These are phyloP conservation scores for Rugonectria rugulosa DNA, from an alignment of 2,329 filamentous ascomycete species.

Conservation along the genomic window DNA sequence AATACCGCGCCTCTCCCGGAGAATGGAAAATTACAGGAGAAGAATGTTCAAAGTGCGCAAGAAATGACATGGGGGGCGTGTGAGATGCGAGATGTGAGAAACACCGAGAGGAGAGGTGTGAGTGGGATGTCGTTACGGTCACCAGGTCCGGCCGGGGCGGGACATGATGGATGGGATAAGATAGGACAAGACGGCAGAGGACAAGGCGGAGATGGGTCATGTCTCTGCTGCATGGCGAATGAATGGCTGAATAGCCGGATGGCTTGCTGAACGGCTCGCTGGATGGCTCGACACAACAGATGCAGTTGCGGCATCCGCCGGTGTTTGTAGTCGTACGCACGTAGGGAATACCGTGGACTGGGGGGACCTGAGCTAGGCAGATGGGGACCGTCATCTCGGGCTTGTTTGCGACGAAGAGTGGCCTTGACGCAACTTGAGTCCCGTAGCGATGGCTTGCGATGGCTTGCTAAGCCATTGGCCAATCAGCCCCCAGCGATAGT, in stretches of 20 bases:
- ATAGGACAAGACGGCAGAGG: constrained; percentile 20
- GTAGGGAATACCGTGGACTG: constrained; percentile 1
- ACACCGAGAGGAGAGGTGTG: constrained; percentile 16
- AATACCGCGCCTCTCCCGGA: constrained; percentile 37
- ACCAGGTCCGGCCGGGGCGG: constrained; percentile 27
- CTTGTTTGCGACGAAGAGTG: constrained; percentile 35
- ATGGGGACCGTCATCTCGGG: constrained; percentile 27
- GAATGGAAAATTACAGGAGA: constrained; percentile 29
- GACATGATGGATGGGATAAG: constrained; percentile 30
- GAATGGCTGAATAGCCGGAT: constrained; percentile 3
- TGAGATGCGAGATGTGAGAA: constrained; percentile 17
- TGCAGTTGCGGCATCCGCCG: constrained; percentile 11
- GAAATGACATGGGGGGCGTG: constrained; percentile 20
- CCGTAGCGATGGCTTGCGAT: constrained; percentile 31
- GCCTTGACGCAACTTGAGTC: constrained; percentile 35
- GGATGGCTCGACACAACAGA: constrained; percentile 6
- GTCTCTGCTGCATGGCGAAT: constrained; percentile 3
- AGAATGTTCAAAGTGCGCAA: neutral
- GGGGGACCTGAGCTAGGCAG: constrained; percentile 3
- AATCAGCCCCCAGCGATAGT: constrained; percentile 43
- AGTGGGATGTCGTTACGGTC: constrained; percentile 28
- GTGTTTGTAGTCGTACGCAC: neutral
- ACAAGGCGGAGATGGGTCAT: constrained; percentile 10
- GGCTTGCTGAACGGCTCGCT: constrained; percentile 2
- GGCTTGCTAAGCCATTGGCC: constrained; percentile 41